phyloP scores from a whole-genome alignment of 1,139 yeast genomes.

The Oligophagozyma castellii region DNA sequence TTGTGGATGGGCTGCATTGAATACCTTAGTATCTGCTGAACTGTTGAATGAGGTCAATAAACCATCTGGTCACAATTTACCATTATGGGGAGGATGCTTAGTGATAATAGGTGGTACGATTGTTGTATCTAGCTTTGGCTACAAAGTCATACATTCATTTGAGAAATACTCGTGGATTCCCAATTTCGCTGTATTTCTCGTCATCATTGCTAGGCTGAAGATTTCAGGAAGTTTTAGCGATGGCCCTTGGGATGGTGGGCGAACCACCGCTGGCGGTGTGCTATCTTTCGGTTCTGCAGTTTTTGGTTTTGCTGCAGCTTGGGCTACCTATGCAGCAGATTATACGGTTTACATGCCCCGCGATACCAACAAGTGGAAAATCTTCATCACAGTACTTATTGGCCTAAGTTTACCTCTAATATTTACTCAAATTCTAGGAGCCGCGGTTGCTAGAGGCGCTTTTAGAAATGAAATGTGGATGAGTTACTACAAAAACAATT shows the following conservation, averaged over 20 bases:
- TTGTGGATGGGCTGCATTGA: constrained; percentile 93
- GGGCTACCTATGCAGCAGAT: constrained; percentile 91
- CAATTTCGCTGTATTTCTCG: constrained; percentile 54
- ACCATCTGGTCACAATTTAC: constrained; percentile 38
- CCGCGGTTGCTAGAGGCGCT: constrained; percentile 68
- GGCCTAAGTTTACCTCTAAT: constrained; percentile 59
- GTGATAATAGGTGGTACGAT: constrained; percentile 59
- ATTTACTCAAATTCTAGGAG: constrained; percentile 71
- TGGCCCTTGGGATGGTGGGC: constrained; percentile 33
- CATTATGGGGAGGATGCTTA: constrained; percentile 88
- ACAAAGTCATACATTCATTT: constrained; percentile 64
- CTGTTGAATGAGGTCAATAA: constrained; percentile 61
- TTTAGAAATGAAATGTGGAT: constrained; percentile 31
- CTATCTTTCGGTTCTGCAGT: constrained; percentile 76
- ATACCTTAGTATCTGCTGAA: constrained; percentile 84
- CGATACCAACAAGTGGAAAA: constrained; percentile 40
- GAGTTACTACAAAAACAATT: constrained; percentile 27
- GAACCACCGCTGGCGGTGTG: constrained; percentile 59
- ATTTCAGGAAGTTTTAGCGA: constrained; percentile 46
- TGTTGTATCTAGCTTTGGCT: constrained; percentile 71
- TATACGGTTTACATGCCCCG: constrained; percentile 76
- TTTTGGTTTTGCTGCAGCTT: constrained; percentile 88
- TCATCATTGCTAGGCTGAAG: constrained; percentile 65
- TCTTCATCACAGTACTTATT: constrained; percentile 47
- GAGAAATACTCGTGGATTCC: constrained; percentile 91